Base-by-base conservation (phyloP, 1,139 yeast genomes). In the Kodamaea plutei region DNA sequence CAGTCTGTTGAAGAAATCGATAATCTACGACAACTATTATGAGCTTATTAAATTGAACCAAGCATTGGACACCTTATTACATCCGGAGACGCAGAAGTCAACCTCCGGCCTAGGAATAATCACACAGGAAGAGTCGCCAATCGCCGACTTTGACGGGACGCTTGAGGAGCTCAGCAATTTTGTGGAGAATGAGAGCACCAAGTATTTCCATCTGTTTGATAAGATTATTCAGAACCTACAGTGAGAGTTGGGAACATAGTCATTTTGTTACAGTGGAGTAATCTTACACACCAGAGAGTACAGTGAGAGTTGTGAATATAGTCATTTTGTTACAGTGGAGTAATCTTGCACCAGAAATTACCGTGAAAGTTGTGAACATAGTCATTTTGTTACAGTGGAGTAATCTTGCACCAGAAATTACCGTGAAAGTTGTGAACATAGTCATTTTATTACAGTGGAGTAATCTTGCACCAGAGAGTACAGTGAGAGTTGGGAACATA, bases 11-110 rank as follows among this genome's bases (percentile, higher is more conserved):
- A 65, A 64, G 46, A 68, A 68, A 35, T 58, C 71, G 13, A 65
- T 68, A n/a, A 64, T 68, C 9, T 68, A 68, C 42, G 69, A 67
- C 36, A 67, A 68, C 41, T 68, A 68, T 50, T 63, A 64, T 37
- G 73, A 68, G 33, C 47, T 68, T 35, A 68, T 68, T 38, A 65
- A 64, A 36, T 49, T 68, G 32, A 65, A 62, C 34, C 57, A 65
- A 26, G 60, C 67, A 1, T 51, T 68, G 34, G 51, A 48, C 10
- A 54, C 53, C 16, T 40, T 63, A 9, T 47, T 62, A n/a, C 43
- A 39, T 12, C 52, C 61, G 1, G 40, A 36, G 11, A 35, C 40
- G 4, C 29, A 39, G 9, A 9, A 23, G 7, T 10, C 14, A 8
- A 10, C 10, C 5, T 9, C 15, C 6, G 45, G 43, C 4, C 32